Conservation (phyloP, 306 rosid species). For the Arachis stenosperma region DNA sequence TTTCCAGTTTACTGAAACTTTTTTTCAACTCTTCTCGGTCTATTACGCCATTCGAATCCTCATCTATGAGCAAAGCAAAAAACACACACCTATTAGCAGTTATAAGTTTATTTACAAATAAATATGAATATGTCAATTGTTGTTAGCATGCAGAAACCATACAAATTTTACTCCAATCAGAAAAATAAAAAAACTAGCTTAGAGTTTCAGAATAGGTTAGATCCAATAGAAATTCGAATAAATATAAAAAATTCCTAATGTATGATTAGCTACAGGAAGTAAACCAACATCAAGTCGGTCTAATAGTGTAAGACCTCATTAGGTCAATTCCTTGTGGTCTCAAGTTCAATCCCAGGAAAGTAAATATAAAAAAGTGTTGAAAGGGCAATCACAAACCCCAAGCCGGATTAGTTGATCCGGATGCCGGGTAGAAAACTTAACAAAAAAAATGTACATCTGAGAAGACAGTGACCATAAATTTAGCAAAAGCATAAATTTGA, state of each 20-base stretch:
- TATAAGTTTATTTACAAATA: no score
- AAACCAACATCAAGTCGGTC: no score
- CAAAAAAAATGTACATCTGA: not conserved
- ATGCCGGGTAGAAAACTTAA: not conserved
- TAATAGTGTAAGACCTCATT: no score
- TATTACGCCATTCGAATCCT: conserved; percentile 83
- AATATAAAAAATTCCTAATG: no score
- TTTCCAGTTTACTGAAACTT: conserved; percentile 72
- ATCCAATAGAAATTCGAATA: not conserved
- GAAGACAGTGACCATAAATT: not conserved
- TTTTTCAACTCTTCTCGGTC: conserved; percentile 78
- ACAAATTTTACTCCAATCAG: conserved; percentile 8
- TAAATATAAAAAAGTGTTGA: no score
- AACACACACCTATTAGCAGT: conserved; percentile 26
- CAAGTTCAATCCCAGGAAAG: no score
- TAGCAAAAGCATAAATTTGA: conserved; percentile 31
- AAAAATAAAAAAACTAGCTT: not conserved
- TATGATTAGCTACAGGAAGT: no score
- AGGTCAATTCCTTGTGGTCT: no score
- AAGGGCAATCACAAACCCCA: no score
- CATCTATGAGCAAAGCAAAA: conserved; percentile 58
- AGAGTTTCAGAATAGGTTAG: not conserved
- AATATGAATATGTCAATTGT: no score
- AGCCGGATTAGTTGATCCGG: no score
- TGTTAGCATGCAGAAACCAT: not conserved